These are phyloP conservation scores for Botrytis cinerea DNA, from an alignment of 2,329 filamentous ascomycete genomes.

Conservation along the genomic window DNA sequence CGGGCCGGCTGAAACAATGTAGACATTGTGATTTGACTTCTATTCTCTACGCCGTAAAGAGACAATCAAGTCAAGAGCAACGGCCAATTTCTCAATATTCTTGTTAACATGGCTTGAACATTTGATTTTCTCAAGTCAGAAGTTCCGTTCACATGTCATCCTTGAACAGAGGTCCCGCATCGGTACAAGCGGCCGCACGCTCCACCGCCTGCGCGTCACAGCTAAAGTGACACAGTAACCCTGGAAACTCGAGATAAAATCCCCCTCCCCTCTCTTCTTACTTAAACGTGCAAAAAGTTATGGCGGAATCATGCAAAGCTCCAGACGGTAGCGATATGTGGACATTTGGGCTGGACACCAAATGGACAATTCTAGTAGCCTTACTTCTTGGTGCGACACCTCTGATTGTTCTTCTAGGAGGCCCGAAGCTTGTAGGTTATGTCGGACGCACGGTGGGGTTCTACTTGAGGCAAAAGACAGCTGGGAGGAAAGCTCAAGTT, in stretches of 20 bases:
- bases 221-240: slow-evolving; percentile 26
- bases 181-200: slow-evolving; percentile 18
- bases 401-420: slow-evolving; percentile 36
- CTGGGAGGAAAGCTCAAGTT: slow-evolving; percentile 61
- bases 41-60: not conserved
- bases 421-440: slow-evolving; percentile 36
- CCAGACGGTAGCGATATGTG: slow-evolving; percentile 37
- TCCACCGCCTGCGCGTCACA: slow-evolving; percentile 21
- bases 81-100: not conserved
- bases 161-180: slow-evolving; percentile 10
- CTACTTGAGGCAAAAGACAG: slow-evolving; percentile 63
- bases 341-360: slow-evolving; percentile 41
- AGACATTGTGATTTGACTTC: slow-evolving; percentile 16
- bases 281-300: slow-evolving; percentile 22
- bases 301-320: slow-evolving; percentile 41
- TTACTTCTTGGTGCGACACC: slow-evolving; percentile 41
- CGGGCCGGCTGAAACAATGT: slow-evolving; percentile 17
- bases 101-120: not conserved
- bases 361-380: slow-evolving; percentile 36
- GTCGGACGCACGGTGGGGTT: slow-evolving; percentile 54
- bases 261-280: slow-evolving; percentile 7
- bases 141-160: slow-evolving; percentile 19
- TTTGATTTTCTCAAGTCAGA: slow-evolving; percentile 13
- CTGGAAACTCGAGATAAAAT: slow-evolving; percentile 15
- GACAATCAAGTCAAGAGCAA: not conserved